A percentile compares a stretch with the other conserved stretches of the same genome.
Evolutionary conservation across 352 stramenopile genomes (phyloP).

Genomic region (Pythium aquatile): DNA sequence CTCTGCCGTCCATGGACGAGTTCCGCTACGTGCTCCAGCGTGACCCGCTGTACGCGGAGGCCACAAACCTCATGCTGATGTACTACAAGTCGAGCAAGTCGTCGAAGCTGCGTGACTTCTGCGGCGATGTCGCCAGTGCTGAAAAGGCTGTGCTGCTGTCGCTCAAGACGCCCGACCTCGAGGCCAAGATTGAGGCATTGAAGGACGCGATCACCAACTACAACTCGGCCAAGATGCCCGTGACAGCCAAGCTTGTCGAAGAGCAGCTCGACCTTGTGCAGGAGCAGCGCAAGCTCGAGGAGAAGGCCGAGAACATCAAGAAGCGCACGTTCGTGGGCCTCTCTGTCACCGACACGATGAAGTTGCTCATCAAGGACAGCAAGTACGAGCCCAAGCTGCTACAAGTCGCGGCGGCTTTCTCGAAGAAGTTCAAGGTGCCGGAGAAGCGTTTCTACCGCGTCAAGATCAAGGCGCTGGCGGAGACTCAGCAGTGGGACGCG

Average conservation of each 20-base stretch:
- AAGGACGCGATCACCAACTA: conserved; percentile 70
- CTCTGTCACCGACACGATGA: conserved; percentile 87
- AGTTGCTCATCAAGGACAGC: conserved; percentile 68
- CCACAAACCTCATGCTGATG: conserved; percentile 69
- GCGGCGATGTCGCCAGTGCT: conserved; percentile 59
- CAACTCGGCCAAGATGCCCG: conserved; percentile 63
- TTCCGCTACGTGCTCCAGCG: conserved; percentile 74
- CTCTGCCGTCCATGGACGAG: conserved; percentile 77
- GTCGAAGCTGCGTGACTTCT: conserved; percentile 53
- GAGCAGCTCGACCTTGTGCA: conserved; percentile 88
- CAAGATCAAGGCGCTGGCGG: conserved; percentile 86
- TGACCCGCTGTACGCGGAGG: conserved; percentile 69
- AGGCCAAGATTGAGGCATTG: conserved; percentile 62
- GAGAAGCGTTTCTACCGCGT: conserved; percentile 91
- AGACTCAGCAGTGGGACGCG: conserved; percentile 85
- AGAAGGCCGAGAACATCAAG: conserved; percentile 79
- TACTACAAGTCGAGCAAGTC: conserved; percentile 81
- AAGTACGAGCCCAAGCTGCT: conserved; percentile 85
- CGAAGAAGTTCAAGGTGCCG: conserved; percentile 89
- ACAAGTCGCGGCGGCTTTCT: conserved; percentile 55
- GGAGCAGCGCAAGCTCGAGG: conserved; percentile 81
- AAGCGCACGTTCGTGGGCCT: conserved; percentile 78
- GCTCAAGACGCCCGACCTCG: conserved; percentile 57
- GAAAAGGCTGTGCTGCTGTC: conserved; percentile 76
- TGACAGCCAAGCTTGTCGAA: conserved; percentile 68